Percentiles rank a stretch among this genome's conserved stretches.
These are phyloP conservation scores for Candida boidinii DNA, from an alignment of 805 yeast species.

Conservation along the genomic window DNA sequence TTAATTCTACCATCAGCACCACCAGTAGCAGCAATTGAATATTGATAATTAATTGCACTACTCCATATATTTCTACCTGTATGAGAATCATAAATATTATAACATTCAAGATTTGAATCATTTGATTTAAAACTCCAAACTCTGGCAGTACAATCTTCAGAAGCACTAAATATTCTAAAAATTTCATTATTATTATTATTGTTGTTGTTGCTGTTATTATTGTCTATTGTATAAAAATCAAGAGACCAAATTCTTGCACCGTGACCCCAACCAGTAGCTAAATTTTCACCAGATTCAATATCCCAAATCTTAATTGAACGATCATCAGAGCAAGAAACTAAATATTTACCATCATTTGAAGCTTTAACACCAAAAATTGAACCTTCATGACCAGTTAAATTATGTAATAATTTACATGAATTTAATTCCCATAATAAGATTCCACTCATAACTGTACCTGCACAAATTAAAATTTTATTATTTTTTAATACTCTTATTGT, in stretches of 20 bases:
- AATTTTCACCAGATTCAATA: slow-evolving; percentile 41
- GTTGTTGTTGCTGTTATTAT: no score
- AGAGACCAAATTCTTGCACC: slow-evolving; percentile 89
- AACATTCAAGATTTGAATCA: slow-evolving; percentile 28
- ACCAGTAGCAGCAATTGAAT: slow-evolving; percentile 62
- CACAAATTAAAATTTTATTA: slow-evolving; percentile 47
- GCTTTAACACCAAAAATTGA: slow-evolving; percentile 77
- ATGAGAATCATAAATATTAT: slow-evolving; percentile 56
- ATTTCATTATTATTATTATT: slow-evolving; percentile 3
- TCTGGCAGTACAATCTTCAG: slow-evolving; percentile 84
- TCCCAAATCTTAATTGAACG: slow-evolving; percentile 78
- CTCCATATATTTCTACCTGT: slow-evolving; percentile 87
- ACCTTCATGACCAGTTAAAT: slow-evolving; percentile 76
- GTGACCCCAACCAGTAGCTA: slow-evolving; percentile 94
- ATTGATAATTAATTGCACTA: slow-evolving; percentile 41
- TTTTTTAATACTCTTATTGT: slow-evolving; percentile 42
- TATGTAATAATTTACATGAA: slow-evolving; percentile 34
- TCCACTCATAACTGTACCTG: slow-evolving; percentile 93
- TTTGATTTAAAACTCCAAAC: slow-evolving; percentile 50
- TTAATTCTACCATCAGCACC: slow-evolving; percentile 90
- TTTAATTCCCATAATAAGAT: slow-evolving; percentile 67
- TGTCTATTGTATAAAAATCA: slow-evolving; percentile 37
- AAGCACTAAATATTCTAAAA: slow-evolving; percentile 47
- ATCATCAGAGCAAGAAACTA: slow-evolving; percentile 89
- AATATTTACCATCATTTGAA: slow-evolving; percentile 42